Evolutionary conservation across 2,329 filamentous ascomycete species (phyloP).

Genomic region (Ascochyta lentis): DNA sequence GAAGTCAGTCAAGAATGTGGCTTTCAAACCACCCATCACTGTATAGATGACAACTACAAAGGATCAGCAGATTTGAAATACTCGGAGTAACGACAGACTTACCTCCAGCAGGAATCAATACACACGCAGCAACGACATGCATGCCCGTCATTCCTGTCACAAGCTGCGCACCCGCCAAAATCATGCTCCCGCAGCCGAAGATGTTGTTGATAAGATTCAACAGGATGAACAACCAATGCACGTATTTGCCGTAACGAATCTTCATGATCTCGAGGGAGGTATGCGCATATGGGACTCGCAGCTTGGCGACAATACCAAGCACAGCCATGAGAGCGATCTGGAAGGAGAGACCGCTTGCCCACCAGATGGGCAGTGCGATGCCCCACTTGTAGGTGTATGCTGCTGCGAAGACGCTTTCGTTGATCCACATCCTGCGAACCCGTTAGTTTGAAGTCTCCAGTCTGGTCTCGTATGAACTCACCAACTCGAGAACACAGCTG

Average conservation of each 20-base stretch:
- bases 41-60: conserved; percentile 83
- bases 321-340: conserved; percentile 33
- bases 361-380: conserved; percentile 34
- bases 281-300: conserved; percentile 30
- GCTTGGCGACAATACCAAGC: conserved; percentile 31
- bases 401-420: conserved; percentile 21
- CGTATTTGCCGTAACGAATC: conserved; percentile 74
- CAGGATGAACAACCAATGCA: conserved; percentile 78
- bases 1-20: conserved; percentile 73
- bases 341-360: conserved; percentile 31
- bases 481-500: conserved; percentile 28
- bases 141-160: conserved; percentile 59
- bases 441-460: not conserved
- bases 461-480: not conserved
- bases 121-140: conserved; percentile 17
- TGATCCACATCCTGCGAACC: conserved; percentile 23
- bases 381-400: conserved; percentile 38
- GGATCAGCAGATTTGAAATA: conserved; percentile 58
- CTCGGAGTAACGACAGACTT: not conserved
- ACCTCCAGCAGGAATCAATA: conserved; percentile 19
- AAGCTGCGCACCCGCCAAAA: conserved; percentile 83
- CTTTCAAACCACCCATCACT: conserved; percentile 73
- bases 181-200: conserved; percentile 79
- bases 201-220: conserved; percentile 83
- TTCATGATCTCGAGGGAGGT: conserved; percentile 72